Evolutionary conservation across 805 yeast genomes (phyloP), one percentile per base, ranked within the genome.

Genomic region (Henningerozyma blattae): DNA sequence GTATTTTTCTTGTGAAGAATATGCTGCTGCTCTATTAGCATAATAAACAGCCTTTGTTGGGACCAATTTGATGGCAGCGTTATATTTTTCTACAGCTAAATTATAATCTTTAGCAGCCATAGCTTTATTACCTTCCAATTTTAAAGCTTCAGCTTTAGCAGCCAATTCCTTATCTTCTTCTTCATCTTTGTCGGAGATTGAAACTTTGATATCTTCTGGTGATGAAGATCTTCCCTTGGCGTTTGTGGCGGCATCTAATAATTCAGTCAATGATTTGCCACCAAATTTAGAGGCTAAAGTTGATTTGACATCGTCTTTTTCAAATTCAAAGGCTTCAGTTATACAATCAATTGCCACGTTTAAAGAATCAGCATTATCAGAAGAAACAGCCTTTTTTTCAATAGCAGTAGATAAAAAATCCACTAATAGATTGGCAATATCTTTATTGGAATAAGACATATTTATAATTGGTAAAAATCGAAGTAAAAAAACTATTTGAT

Each of bases 1-100:
- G 52, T 82, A 87, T 40, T 85, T 65, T 42, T 74, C 70, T 20
- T 71, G 50, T 5, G 95, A 83, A 9, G 94, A 81, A 59, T 82
- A 76, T 3, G 97, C 97, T 28, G 98, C 98, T 12, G 98, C 97
- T 53, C 98, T 76, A 63, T 91, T 91, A 24, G 97, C 86, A 41
- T 71, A 73, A 59, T 78, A 91, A 15, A 91, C 83, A 14, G 87
- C 86, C 55, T 85, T 86, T 14, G 67, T 57, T 35, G 86, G 75
- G 43, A 75, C 67, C 40, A 77, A 59, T 17, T 61, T 72, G 45
- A 91, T 72, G 9, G 97, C 97, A 35, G 72, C 75, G 6, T 94
- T 70, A 60, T 91, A 91, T 44, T 77, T 74, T 17, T 67, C 70
- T 34, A 85, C 68, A 4, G 98, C 97, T 26, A 57, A 64, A 13